A percentile compares a stretch with the other conserved stretches of the same genome.
These are phyloP conservation scores for Magnolia sinica DNA, from an alignment of 164 flowering plant species.

Conservation along the genomic window DNA sequence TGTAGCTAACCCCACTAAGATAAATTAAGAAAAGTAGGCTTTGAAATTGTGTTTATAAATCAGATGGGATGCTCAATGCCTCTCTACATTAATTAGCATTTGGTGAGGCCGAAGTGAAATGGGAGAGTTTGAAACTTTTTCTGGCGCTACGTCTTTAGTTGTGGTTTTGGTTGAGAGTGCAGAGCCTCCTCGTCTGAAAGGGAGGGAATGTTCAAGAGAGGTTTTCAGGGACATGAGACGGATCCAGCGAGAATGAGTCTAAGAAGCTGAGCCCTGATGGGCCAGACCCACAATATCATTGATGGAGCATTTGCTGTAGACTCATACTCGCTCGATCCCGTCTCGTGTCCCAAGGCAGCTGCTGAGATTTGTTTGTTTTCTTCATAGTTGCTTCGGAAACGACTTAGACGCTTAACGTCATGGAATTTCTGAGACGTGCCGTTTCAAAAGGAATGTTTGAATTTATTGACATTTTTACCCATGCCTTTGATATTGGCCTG, in stretches of 20 bases:
- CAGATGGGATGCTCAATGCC: background rate
- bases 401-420: too few relatives aligned
- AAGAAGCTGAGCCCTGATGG: constrained; percentile 16
- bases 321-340: too few relatives aligned
- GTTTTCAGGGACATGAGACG: background rate
- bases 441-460: too few relatives aligned
- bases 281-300: constrained; percentile 10
- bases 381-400: too few relatives aligned
- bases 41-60: background rate
- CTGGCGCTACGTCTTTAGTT: background rate
- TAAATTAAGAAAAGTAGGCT: background rate
- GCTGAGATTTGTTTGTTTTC: too few relatives aligned
- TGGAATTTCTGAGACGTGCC: too few relatives aligned
- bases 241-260: background rate
- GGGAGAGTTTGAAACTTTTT: background rate
- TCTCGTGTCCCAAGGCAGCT: too few relatives aligned
- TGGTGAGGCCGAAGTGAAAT: background rate
- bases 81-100: background rate
- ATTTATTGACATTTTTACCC: too few relatives aligned
- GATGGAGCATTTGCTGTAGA: background rate
- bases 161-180: background rate
- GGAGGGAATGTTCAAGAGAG: background rate
- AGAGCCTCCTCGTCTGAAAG: background rate
- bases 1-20: too few relatives aligned
- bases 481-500: too few relatives aligned